A percentile compares a stretch with the other conserved stretches of the same genome.
Conservation (phyloP, 2,329 filamentous ascomycete species). For the Amylocarpus encephaloides region DNA sequence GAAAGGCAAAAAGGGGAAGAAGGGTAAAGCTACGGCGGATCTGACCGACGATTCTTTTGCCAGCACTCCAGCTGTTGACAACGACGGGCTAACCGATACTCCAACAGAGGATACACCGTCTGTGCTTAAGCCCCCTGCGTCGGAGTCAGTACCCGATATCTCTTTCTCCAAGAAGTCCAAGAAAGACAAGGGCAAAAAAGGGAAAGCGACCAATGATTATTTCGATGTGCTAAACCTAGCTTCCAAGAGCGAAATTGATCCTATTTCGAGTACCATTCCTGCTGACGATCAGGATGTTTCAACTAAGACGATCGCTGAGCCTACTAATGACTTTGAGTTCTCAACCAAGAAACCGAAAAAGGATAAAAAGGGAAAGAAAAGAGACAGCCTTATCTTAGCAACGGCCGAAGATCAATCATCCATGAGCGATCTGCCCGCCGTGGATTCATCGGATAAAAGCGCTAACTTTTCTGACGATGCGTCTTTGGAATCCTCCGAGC, state of each 20-base stretch:
- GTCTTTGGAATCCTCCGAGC: neutral
- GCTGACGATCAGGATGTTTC: neutral
- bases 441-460: no score
- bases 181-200: no score
- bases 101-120: no score
- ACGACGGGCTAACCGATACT: neutral
- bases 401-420: neutral
- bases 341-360: conserved; percentile 35
- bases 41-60: no score
- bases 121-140: no score
- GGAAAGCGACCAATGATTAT: no score
- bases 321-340: conserved; percentile 1
- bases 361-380: conserved; percentile 33
- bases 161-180: neutral
- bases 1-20: no score
- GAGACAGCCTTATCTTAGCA: neutral
- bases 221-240: no score
- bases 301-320: neutral
- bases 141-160: no score
- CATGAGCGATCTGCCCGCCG: neutral
- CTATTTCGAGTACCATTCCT: neutral
- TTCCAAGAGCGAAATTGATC: neutral
- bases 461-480: neutral
- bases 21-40: no score
- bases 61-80: neutral